A percentile compares a stretch with the other conserved stretches of the same genome.
Evolutionary conservation across 139 green algal genomes (phyloP).

Genomic region (Astrephomene gubernaculifera): DNA sequence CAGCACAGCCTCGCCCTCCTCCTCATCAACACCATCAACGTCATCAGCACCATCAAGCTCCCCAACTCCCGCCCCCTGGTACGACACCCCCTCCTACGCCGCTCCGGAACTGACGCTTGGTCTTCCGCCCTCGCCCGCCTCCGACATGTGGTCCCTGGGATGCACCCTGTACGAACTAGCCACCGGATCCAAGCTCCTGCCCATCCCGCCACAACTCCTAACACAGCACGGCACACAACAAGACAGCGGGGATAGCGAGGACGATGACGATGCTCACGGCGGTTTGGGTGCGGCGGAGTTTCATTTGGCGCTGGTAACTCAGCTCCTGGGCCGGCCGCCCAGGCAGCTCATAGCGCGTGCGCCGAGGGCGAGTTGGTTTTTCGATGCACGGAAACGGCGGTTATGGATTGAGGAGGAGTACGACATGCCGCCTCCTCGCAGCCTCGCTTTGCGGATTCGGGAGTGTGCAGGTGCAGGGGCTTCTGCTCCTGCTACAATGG

Average conservation of each 20-base stretch:
- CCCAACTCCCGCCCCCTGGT: conserved; percentile 8
- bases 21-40: too few species aligned
- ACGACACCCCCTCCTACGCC: conserved; percentile 72
- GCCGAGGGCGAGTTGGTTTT: not conserved
- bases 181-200: conserved; percentile 80
- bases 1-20: too few species aligned
- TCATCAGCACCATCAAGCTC: too few species aligned
- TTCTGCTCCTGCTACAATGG: not conserved
- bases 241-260: not conserved
- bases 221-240: not conserved
- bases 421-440: not conserved
- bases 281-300: not conserved
- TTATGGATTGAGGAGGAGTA: conserved; percentile 20
- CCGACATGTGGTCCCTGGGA: conserved; percentile 94
- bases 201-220: conserved; percentile 52
- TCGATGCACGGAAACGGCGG: not conserved
- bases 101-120: conserved; percentile 85
- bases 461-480: not conserved
- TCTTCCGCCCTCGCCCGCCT: conserved; percentile 67
- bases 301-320: conserved; percentile 14
- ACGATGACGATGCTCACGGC: not conserved
- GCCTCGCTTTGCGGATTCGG: conserved; percentile 1
- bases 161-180: conserved; percentile 93
- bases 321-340: conserved; percentile 27
- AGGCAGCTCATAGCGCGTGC: not conserved